Percentiles rank a stretch among this genome's conserved stretches.
These are phyloP conservation scores for Backusella tarrabulga DNA, from an alignment of 192 early-diverging fungal species.

Conservation along the genomic window DNA sequence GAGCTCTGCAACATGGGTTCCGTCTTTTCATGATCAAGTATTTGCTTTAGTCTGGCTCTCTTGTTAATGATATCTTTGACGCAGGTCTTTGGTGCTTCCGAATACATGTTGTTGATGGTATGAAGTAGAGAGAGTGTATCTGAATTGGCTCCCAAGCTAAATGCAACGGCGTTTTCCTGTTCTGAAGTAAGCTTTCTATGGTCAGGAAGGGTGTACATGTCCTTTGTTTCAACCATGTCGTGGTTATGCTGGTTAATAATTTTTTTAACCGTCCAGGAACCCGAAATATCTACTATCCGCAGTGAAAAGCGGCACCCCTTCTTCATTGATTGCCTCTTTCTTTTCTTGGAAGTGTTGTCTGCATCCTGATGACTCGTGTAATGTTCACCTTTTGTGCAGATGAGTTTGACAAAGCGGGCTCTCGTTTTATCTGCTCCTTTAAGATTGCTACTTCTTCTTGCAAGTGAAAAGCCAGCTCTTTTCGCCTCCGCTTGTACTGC, in stretches of 20 bases:
- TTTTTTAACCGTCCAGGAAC: conserved; percentile 1
- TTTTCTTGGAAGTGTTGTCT: background rate
- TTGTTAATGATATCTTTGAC: conserved; percentile 5
- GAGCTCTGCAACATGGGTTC: background rate
- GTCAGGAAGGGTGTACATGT: background rate
- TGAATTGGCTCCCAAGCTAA: background rate
- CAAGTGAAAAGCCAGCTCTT: background rate
- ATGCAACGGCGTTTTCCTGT: background rate
- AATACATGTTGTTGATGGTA: conserved; percentile 1
- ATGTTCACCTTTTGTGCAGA: conserved; percentile 3
- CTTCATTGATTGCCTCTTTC: background rate
- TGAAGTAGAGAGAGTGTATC: background rate
- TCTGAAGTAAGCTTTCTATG: background rate
- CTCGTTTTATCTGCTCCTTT: conserved; percentile 2
- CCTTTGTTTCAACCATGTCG: background rate
- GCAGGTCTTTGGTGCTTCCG: background rate
- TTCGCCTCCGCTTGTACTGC: conserved; percentile 1
- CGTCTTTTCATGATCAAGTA: background rate
- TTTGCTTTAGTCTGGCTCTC: background rate
- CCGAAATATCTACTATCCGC: conserved; percentile 3
- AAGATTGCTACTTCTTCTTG: conserved; percentile 1
- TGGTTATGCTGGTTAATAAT: conserved; percentile 1
- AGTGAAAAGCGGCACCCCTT: background rate
- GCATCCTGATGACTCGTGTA: background rate
- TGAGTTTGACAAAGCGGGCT: background rate